Conservation (phyloP, 257 asterid species). For the Solanum pinnatisectum region DNA sequence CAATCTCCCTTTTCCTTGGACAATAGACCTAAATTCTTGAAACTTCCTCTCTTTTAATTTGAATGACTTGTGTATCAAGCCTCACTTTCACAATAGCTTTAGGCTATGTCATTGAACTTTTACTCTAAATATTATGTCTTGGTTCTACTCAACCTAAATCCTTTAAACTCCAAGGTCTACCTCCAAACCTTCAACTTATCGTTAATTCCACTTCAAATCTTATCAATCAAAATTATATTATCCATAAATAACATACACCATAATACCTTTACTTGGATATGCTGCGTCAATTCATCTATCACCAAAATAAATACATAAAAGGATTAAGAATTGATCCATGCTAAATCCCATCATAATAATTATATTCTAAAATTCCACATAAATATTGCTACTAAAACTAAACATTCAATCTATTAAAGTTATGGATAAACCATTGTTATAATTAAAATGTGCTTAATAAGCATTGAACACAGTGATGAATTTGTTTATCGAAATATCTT, state of each 20-base stretch:
- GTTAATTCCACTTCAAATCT: not conserved
- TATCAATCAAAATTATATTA: not conserved
- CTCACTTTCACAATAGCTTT: too few species aligned
- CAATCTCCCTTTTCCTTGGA: too few species aligned
- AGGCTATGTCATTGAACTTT: too few species aligned
- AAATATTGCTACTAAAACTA: not conserved
- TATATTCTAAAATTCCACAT: not conserved
- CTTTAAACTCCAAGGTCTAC: not conserved
- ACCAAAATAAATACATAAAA: too few species aligned
- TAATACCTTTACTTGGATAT: too few species aligned
- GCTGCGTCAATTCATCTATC: not conserved
- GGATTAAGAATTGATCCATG: not conserved
- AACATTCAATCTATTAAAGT: not conserved
- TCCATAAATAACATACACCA: not conserved
- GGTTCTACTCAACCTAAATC: not conserved
- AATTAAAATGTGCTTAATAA: not conserved
- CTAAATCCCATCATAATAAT: not conserved
- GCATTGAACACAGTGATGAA: not conserved
- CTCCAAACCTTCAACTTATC: too few species aligned
- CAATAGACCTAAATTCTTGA: too few species aligned
- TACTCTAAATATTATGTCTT: not conserved
- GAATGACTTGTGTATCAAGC: too few species aligned
- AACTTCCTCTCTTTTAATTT: too few species aligned
- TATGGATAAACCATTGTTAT: not conserved
- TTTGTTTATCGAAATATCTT: not conserved